Conservation (phyloP, 345 rosid genomes). For the Corymbia maculata region DNA sequence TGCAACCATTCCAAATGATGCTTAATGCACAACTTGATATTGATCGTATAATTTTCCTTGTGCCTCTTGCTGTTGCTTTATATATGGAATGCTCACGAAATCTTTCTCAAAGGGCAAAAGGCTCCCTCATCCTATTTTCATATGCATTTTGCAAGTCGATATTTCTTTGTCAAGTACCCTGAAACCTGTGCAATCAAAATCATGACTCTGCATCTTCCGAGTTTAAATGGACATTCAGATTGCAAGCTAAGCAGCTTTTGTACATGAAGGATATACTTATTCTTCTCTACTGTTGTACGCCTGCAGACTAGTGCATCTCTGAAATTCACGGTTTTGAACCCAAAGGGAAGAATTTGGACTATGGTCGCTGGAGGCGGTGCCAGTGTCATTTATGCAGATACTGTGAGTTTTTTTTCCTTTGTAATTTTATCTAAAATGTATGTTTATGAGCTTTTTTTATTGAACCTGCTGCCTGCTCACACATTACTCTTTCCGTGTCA, state of each 20-base stretch:
- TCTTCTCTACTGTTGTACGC: background rate
- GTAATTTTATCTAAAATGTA: background rate
- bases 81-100: background rate
- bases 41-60: background rate
- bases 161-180: background rate
- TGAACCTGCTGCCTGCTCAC: background rate
- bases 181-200: background rate
- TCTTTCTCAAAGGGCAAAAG: background rate
- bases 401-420: constrained; percentile 27
- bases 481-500: constrained; percentile 7
- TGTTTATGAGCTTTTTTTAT: background rate
- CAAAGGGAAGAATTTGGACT: constrained; percentile 89
- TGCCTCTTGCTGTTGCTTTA: background rate
- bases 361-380: constrained; percentile 99
- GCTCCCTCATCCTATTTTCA: background rate
- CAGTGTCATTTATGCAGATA: constrained; percentile 95
- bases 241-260: background rate
- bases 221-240: background rate
- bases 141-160: background rate
- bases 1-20: background rate
- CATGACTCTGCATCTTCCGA: background rate
- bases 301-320: constrained; percentile 93
- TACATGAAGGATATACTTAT: background rate
- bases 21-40: background rate
- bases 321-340: constrained; percentile 93